Base-by-base conservation (phyloP, 331 rosid genomes). In the Arachis monticola region DNA sequence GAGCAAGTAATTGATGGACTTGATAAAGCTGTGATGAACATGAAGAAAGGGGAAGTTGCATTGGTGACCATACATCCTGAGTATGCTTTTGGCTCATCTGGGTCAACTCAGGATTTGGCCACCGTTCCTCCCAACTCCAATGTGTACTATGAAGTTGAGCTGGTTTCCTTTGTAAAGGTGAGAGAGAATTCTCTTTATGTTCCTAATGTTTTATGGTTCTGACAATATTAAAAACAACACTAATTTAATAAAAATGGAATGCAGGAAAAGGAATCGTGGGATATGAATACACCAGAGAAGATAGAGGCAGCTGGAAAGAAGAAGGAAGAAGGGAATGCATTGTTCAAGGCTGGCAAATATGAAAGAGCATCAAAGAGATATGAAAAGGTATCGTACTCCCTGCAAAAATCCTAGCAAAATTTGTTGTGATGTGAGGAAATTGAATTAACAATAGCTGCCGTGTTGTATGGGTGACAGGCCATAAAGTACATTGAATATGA, bases 1-100 rank as follows among this genome's bases (percentile, higher is more conserved):
- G 99, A 92, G 83, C 93, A 90, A 90, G 99, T 92, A 68, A 89
- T 90, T 75, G 96, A 82, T 10, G 99, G 99, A 60, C 93, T 95
- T 11, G 97, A 95, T 65, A 83, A 67, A 80, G 97, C 97, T 55
- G 89, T 89, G 62, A 52, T 77, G 78, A 86, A 94, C 73, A 95
- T 92, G 98, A 95, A 95, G 90, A 89, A 90, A 82, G 97, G 97
- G 72, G 99, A 92, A 85, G 77, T 70, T 38, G 98, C 99, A 41
- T 57, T 78, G 67, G 42, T 95, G 87, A 85, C 81, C 38, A 67
- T 95, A 32, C 91, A 89, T 4, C 92, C 93, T 1, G 97, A 95
- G 62, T 89, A 92, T 73, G 99, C 97, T 60, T 90, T 90, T 84
- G 98, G 98, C 22, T 42, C 88, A 4, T 71, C 83, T 44, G 92